Evolutionary conservation across 106 monocot species (phyloP).

Genomic region (Acorus gramineus): DNA sequence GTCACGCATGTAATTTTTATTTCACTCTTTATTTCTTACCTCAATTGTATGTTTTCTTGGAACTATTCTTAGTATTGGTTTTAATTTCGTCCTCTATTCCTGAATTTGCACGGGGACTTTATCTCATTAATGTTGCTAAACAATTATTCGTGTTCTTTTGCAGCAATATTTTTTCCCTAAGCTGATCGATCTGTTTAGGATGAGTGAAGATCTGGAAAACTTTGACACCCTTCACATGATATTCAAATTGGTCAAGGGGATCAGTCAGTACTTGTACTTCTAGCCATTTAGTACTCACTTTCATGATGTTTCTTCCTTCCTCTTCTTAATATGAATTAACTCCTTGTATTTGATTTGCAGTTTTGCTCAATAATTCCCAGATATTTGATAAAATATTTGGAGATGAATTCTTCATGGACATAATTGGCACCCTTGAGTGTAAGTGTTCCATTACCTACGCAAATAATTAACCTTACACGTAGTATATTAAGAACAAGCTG

Average conservation of each 20-base stretch:
- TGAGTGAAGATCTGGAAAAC: slow-evolving; percentile 66
- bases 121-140: neutral
- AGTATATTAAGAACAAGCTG: no score
- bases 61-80: no score
- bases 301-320: no score
- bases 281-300: neutral
- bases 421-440: slow-evolving; percentile 94
- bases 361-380: slow-evolving; percentile 63
- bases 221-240: slow-evolving; percentile 73
- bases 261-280: slow-evolving; percentile 47
- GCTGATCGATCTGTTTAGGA: slow-evolving; percentile 66
- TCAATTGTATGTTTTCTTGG: no score
- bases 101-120: no score
- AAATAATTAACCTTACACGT: no score
- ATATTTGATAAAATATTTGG: slow-evolving; percentile 83
- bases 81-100: no score
- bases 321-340: no score
- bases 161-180: slow-evolving; percentile 84
- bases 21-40: no score
- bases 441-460: slow-evolving; percentile 15
- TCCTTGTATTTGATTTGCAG: slow-evolving; percentile 25
- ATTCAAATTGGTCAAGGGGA: slow-evolving; percentile 75
- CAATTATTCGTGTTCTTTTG: slow-evolving; percentile 2
- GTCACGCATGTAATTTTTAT: no score
- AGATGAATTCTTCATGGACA: slow-evolving; percentile 75